Conservation (phyloP, 768 basidiomycete genomes). For the Boletus eberwhitei region DNA sequence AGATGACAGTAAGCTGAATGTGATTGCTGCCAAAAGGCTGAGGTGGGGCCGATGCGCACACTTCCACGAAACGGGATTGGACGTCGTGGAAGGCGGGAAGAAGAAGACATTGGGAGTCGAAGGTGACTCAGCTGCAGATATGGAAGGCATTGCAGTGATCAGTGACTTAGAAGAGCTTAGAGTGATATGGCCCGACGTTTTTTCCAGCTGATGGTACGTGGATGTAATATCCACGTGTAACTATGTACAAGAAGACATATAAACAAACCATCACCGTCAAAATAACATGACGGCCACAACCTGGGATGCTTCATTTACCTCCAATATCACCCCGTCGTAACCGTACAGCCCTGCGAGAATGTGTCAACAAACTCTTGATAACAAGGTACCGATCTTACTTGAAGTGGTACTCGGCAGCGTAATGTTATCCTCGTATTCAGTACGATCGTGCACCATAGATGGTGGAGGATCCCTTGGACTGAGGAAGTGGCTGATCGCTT, state of each 20-base stretch:
- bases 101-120: slow-evolving; percentile 43
- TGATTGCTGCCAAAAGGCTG: slow-evolving; percentile 58
- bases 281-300: slow-evolving; percentile 73
- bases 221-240: slow-evolving; percentile 1
- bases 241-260: background rate
- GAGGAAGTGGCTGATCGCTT: slow-evolving; percentile 75
- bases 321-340: slow-evolving; percentile 78
- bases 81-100: slow-evolving; percentile 61
- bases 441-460: slow-evolving; percentile 78
- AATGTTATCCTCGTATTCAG: slow-evolving; percentile 69
- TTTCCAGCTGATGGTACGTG: slow-evolving; percentile 36
- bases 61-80: slow-evolving; percentile 68
- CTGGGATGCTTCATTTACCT: slow-evolving; percentile 75
- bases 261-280: slow-evolving; percentile 30
- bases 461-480: slow-evolving; percentile 71
- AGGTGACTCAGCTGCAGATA: slow-evolving; percentile 31
- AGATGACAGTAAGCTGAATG: slow-evolving; percentile 72
- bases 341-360: slow-evolving; percentile 46
- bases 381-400: slow-evolving; percentile 42
- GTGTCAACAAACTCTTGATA: background rate
- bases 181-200: slow-evolving; percentile 71
- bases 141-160: slow-evolving; percentile 52
- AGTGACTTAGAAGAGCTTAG: slow-evolving; percentile 63
- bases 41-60: slow-evolving; percentile 77
- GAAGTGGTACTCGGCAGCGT: slow-evolving; percentile 67